Evolutionary conservation across 2,329 filamentous ascomycete genomes (phyloP), one percentile per base, ranked within the genome.

Genomic region (Claviceps monticola): DNA sequence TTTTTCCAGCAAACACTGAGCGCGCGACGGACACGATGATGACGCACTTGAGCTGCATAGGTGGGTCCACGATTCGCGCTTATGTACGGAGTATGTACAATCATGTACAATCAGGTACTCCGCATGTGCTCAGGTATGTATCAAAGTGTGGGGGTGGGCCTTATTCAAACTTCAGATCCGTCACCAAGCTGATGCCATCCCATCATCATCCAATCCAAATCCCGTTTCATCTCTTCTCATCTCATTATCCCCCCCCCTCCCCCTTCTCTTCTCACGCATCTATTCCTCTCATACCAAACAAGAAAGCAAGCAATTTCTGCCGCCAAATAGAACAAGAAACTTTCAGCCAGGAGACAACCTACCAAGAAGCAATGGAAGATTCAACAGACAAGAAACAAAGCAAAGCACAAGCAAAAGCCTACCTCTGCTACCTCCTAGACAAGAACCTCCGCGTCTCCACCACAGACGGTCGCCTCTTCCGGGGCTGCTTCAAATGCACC

Each of bases 401-500:
- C 70, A 76, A 74, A 76, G 59, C 64, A 71, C 43, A 71, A 60
- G 76, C 79, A 19, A 69, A 71, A 52, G 61, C 66, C 44, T 86
- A 78, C 61, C 73, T 88, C 29, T 66, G 68, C 37, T 79, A 82
- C 23, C 78, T 94, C 49, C 73, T 95, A 50, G 86, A 86, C 66
- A 87, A 87, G 65, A 86, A 80, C 41, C 71, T 97, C 37, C 83
- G 89, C 53, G 72, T 97, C 51, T 79, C 86, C 60, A 87, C 85
- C 14, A 86, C 82, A 4, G 91, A 97, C 64, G 81, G 80, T 16
- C 86, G 93, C 54, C 82, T 95, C 66, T 98, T 97, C 67, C 80
- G 89, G 51, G 93, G 93, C 19, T 77, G 82, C 56, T 86, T 98
- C 70, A 96, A 94, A 69, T 98, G 93, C 72, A 96, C 90, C 34